Base-by-base conservation (phyloP, 164 flowering plant genomes). In the Tinospora cordifolia region DNA sequence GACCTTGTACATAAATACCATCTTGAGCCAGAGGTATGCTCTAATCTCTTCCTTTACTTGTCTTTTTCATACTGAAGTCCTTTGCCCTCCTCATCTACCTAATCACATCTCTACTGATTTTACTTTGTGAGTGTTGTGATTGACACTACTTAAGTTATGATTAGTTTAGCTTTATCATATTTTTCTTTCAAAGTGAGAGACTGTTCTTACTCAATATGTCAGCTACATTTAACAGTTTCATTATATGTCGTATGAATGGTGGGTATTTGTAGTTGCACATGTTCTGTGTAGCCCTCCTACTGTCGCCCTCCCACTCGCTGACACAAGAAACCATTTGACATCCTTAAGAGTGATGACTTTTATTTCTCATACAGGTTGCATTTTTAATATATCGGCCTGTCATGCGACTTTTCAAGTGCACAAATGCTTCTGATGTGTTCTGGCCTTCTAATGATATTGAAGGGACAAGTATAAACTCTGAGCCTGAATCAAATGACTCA, bases 351-450 rank as follows among this genome's bases (percentile, higher is more conserved):
- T 51, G 74, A 57, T 22, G 14, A 27, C 26, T 21, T 26, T 46
- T 66, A 38, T 67, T 67, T 77, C 63, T 60, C 66, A 63, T 69
- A 19, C 79, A 95, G 99, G 99, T 95, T 65, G 99, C 96, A 2
- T 95, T 95, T 76, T 76, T 95, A 63, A 88, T 95, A 62, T 92
- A 86, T 75, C 94, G 99, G 25, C 99, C 99, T 68, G 91, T 92
- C 38, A 90, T 95, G 92, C 90, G 98, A 83, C 88, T 88, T 46
- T 95, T 87, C 79, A 88, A 85, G 84, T 80, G 85, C 75, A 81
- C 73, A 49, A 77, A 76, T n/a, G 73, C 79, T 63, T 75, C 88
- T 59, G 85, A 85, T 72, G 71, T 83, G 64, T 87, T 76, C 73
- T 95, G 99, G 99, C 99, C 99, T 38, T 84, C 85, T 63, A 85